Evolutionary conservation across 148 eudicot species (phyloP).

Genomic region (Selenicereus undatus): DNA sequence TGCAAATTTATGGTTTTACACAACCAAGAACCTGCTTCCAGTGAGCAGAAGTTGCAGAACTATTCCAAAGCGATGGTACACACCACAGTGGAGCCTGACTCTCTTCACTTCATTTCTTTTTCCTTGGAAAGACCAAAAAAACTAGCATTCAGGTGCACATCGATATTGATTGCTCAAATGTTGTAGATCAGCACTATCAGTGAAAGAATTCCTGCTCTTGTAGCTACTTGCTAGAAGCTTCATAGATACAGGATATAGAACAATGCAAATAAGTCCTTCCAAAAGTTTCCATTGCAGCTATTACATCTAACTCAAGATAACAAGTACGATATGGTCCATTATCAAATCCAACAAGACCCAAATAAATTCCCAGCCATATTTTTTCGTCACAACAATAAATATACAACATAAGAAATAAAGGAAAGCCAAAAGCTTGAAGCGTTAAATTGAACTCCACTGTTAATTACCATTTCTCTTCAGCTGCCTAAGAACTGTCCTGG

Average conservation of each 20-base stretch:
- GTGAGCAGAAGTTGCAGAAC: too few species aligned
- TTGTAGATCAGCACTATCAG: neutral
- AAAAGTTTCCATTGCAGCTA: neutral
- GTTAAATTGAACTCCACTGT: neutral
- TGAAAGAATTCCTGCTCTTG: neutral
- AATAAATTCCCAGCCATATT: neutral
- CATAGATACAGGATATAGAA: neutral
- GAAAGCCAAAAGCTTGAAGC: neutral
- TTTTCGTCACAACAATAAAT: neutral
- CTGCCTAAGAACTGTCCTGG: slow-evolving; percentile 56
- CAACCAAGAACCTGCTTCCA: neutral
- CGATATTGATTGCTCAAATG: neutral
- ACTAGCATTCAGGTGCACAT: neutral
- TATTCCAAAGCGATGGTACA: too few species aligned
- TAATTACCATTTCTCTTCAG: slow-evolving; percentile 56
- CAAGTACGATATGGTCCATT: neutral
- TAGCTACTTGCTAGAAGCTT: neutral
- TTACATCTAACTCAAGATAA: neutral
- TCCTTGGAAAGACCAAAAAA: neutral
- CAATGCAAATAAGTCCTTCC: neutral
- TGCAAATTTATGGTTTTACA: neutral
- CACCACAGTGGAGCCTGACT: neutral
- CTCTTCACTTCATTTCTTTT: neutral
- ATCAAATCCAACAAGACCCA: neutral
- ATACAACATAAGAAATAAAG: neutral